Conservation (phyloP, 2,329 filamentous ascomycete species). For the Diaporthe helianthi region DNA sequence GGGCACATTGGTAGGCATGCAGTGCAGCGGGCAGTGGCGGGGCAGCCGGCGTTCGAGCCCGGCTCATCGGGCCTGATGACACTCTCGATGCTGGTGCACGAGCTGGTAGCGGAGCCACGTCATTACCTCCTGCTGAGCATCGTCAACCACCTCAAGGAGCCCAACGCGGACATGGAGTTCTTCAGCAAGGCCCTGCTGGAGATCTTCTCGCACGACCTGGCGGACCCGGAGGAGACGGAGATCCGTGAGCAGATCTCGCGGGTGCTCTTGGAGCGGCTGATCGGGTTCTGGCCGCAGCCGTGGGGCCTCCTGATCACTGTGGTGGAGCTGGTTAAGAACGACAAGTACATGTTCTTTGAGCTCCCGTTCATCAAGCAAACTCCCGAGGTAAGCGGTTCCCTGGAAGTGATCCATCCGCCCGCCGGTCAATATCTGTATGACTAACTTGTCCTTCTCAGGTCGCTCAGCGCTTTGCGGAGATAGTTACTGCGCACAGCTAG, state of each 20-base stretch:
- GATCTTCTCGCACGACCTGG: constrained; percentile 79
- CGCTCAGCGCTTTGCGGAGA: constrained; percentile 25
- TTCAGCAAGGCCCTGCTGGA: constrained; percentile 87
- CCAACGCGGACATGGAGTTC: constrained; percentile 89
- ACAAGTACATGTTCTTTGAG: constrained; percentile 90
- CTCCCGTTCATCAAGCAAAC: constrained; percentile 89
- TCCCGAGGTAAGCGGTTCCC: constrained; percentile 71
- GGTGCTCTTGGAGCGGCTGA: constrained; percentile 84
- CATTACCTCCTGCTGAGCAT: constrained; percentile 87
- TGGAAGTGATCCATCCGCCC: too few relatives aligned
- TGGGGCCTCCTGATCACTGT: constrained; percentile 93
- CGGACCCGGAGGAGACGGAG: constrained; percentile 77
- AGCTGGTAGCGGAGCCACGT: constrained; percentile 76
- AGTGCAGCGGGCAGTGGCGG: constrained; percentile 66
- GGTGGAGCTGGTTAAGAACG: constrained; percentile 89
- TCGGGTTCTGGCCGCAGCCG: constrained; percentile 90
- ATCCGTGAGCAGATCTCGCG: constrained; percentile 91
- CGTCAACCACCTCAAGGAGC: constrained; percentile 89
- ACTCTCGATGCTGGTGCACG: constrained; percentile 78
- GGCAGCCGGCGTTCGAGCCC: constrained; percentile 68
- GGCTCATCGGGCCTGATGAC: constrained; percentile 73
- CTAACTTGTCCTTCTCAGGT: background rate
- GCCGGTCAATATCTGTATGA: too few relatives aligned
- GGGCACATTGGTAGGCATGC: constrained; percentile 80
- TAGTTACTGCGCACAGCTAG: constrained; percentile 24